Base-by-base conservation (phyloP, 106 monocot species). In the Dactylorhiza incarnata region DNA sequence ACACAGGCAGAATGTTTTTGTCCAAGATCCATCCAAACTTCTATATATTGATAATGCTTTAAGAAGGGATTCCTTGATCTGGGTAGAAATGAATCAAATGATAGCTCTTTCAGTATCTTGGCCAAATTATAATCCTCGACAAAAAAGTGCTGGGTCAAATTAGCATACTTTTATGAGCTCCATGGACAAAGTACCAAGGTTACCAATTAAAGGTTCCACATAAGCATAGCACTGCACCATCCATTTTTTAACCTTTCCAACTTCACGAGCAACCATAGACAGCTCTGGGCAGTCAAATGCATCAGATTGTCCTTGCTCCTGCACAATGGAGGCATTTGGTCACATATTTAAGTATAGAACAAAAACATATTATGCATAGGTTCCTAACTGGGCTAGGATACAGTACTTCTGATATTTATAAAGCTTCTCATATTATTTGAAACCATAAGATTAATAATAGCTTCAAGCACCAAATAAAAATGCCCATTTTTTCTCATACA, bases 181-280 rank as follows among this genome's bases (percentile, higher is more conserved):
- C 44, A 49, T 23, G 71, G 52, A 70, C 81, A 89, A 71, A 77
- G 89, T 77, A 76, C 65, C 65, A 65, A 65, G 26, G 65, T 65
- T 65, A 29, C 74, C 78, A 85, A 79, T 74, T 51, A 81, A 73
- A 80, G 89, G 82, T 46, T 46, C 13, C 74, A 89, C 47, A 71
- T 83, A 26, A 48, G 37, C 70, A 73, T 71, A 78, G 80, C 86
- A 89, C 17, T 79, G 73, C 47, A 58, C 12, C 74, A 86, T 81
- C 92, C 92, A 92, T n/a, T 84, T 85, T 66, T 87, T 78, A 68
- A 92, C 78, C 75, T 85, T 89, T 47, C 84, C 86, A 74, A 86
- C 70, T 83, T 92, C 81, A 75, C 48, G 23, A 17, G 71, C 69
- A 53, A 92, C 78, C 62, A 85, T 83, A 53, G 85, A 74, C 55